These are phyloP conservation scores for Paraphoma sp. DNA, from an alignment of 2,329 filamentous ascomycete genomes.

Conservation along the genomic window DNA sequence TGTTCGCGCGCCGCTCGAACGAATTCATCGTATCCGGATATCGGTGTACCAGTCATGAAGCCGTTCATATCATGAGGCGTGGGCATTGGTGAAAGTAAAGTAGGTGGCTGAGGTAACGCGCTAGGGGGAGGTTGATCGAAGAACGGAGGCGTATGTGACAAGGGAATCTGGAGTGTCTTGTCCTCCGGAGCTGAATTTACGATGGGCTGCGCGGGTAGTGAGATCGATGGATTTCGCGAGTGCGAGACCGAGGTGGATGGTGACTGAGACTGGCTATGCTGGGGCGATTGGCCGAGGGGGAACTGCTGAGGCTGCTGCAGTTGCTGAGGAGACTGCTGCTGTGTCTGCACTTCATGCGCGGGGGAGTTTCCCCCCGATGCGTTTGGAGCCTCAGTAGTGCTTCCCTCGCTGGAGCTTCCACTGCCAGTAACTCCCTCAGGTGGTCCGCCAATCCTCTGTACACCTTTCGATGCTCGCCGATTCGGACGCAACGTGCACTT, in stretches of 20 bases:
- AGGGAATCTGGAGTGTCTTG: slow-evolving; percentile 33
- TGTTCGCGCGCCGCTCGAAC: slow-evolving; percentile 47
- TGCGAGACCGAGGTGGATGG: slow-evolving; percentile 37
- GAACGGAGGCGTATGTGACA: slow-evolving; percentile 46
- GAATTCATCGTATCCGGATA: slow-evolving; percentile 57
- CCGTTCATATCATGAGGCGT: slow-evolving; percentile 48
- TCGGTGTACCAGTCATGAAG: slow-evolving; percentile 53
- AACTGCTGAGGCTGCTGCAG: slow-evolving; percentile 19
- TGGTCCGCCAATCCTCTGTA: slow-evolving; percentile 35
- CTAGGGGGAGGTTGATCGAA: slow-evolving; percentile 51
- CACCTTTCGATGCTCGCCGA: slow-evolving; percentile 54
- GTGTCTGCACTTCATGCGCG: slow-evolving; percentile 28
- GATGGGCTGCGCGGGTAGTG: slow-evolving; percentile 38
- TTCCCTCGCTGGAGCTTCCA: slow-evolving; percentile 44
- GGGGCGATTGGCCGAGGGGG: slow-evolving; percentile 17
- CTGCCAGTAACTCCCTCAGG: slow-evolving; percentile 30
- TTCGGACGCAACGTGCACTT: slow-evolving; percentile 56
- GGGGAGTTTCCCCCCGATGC: slow-evolving; percentile 46
- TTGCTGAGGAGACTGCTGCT: slow-evolving; percentile 33
- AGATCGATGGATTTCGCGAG: slow-evolving; percentile 41
- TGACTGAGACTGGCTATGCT: slow-evolving; percentile 41
- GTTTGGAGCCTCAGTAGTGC: slow-evolving; percentile 38
- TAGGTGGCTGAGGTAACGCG: slow-evolving; percentile 34
- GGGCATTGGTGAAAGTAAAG: slow-evolving; percentile 47
- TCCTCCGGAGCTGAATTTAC: slow-evolving; percentile 43